Percentiles rank a stretch among this genome's conserved stretches.
phyloP scores from a whole-genome alignment of 1,284 basidiomycete species.

The Ceratobasidium sp. region DNA sequence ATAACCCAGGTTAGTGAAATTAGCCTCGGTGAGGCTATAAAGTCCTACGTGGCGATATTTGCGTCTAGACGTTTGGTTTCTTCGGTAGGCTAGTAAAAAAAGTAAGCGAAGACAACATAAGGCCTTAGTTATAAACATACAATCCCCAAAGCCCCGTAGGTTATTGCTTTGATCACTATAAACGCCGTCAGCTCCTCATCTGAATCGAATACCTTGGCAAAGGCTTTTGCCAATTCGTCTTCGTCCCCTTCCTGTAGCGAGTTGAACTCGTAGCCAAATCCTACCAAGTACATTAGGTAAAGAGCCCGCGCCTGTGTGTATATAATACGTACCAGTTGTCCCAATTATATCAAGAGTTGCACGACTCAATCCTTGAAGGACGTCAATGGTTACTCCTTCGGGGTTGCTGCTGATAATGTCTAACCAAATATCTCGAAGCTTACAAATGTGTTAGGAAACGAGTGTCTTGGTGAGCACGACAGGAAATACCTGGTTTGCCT shows the following conservation, averaged over 20 bases:
- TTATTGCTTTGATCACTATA: neutral
- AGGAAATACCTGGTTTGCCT: constrained; percentile 43
- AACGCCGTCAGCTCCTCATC: neutral
- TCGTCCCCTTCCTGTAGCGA: constrained; percentile 51
- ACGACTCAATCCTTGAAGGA: constrained; percentile 57
- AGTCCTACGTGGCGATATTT: constrained; percentile 9
- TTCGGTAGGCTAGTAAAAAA: constrained; percentile 51
- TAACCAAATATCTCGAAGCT: constrained; percentile 50
- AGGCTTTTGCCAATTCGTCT: constrained; percentile 54
- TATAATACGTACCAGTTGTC: constrained; percentile 58
- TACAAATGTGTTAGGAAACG: neutral
- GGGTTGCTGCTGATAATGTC: constrained; percentile 16
- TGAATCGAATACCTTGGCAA: constrained; percentile 52
- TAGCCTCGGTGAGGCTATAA: constrained; percentile 28
- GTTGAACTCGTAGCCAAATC: constrained; percentile 61
- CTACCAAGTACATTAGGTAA: constrained; percentile 25
- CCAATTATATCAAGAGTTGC: constrained; percentile 63
- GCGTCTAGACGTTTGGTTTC: constrained; percentile 24
- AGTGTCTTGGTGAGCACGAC: neutral
- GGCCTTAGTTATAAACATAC: neutral
- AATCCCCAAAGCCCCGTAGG: neutral
- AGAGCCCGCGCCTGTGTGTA: constrained; percentile 51
- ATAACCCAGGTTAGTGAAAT: constrained; percentile 24
- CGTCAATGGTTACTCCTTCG: constrained; percentile 54
- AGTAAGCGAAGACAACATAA: constrained; percentile 47